phyloP scores from a whole-genome alignment of 2,329 filamentous ascomycete genomes.

The Fusarium sp. region DNA sequence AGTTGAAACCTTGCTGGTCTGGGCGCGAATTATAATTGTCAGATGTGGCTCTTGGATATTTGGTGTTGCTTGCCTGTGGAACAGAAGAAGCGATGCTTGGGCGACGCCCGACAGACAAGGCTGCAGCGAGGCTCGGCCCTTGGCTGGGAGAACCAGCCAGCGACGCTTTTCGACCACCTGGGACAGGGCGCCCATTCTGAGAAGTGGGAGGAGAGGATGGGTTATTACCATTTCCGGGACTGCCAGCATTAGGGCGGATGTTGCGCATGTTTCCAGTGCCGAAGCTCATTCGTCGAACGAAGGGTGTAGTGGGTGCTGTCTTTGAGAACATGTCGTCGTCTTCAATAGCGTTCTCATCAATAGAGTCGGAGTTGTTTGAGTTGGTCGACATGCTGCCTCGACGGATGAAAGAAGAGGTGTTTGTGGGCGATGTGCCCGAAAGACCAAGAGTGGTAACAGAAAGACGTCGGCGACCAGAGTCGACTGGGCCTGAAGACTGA shows the following conservation, averaged over 20 bases:
- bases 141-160: conserved; percentile 47
- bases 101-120: conserved; percentile 56
- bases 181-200: conserved; percentile 52
- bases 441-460: conserved; percentile 82
- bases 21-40: conserved; percentile 73
- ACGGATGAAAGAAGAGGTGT: conserved; percentile 67
- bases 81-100: conserved; percentile 56
- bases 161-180: conserved; percentile 53
- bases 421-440: conserved; percentile 79
- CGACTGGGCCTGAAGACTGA: conserved; percentile 60
- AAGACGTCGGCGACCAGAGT: conserved; percentile 76
- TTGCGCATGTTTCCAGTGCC: conserved; percentile 82
- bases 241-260: conserved; percentile 67
- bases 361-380: conserved; percentile 68
- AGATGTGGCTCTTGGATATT: conserved; percentile 73
- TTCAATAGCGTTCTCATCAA: conserved; percentile 82
- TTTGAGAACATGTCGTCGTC: conserved; percentile 74
- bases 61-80: conserved; percentile 73
- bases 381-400: conserved; percentile 80
- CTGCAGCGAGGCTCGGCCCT: conserved; percentile 53
- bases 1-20: conserved; percentile 94
- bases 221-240: conserved; percentile 76
- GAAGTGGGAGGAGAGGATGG: conserved; percentile 58
- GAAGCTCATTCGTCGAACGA: conserved; percentile 89
- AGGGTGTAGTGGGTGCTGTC: conserved; percentile 79